Evolutionary conservation across 2,329 filamentous ascomycete genomes (phyloP), one percentile per base, ranked within the genome.

Genomic region (Sporothrix euskadiensis): DNA sequence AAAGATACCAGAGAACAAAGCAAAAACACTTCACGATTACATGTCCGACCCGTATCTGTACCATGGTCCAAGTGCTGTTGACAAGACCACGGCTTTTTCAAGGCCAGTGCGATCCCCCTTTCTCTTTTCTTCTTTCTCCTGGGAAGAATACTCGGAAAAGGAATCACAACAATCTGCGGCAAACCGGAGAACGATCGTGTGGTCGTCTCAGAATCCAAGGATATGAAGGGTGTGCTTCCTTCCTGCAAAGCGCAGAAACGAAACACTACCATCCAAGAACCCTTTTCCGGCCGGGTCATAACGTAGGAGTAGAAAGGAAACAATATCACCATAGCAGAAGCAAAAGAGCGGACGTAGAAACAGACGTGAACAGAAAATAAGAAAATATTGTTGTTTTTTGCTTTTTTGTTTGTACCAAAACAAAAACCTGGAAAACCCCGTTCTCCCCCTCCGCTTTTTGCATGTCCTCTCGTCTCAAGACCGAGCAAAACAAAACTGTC

Each of bases 1-100:
- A 5, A 35, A 26, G 26, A 26, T 26, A 35, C 3, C 12, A 32
- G 10, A 52, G 8, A 65, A 41, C 30, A 35, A 14, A 22, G 22
- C 54, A 71, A 22, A 32, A 44, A 41, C 22, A 14, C 4, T 10
- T 30, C 30, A 26, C 32, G 3, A 73, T 65, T 32, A 69, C 39
- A 84, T 90, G 86, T 90, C 78, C 84, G 87, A 84, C 88, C 87
- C 86, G 88, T 89, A 90, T 90, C 88, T 90, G 88, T 90, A 88
- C 88, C 84, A 84, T 87, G 83, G 83, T 83, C 84, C 82, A 81
- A 78, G 44, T 56, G 19, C 54, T 41, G 68, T 78, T 79, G 87
- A 89, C 81, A 81, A 82, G 83, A 84, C 83, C 84, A 88, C 86
- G 81, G 88, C 87, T 89, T 89, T 88, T 88, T 85, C 83, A 84